A percentile compares a stretch with the other conserved stretches of the same genome.
These are phyloP conservation scores for Dendrobium huoshanense DNA, from an alignment of 106 monocot genomes.

Conservation along the genomic window DNA sequence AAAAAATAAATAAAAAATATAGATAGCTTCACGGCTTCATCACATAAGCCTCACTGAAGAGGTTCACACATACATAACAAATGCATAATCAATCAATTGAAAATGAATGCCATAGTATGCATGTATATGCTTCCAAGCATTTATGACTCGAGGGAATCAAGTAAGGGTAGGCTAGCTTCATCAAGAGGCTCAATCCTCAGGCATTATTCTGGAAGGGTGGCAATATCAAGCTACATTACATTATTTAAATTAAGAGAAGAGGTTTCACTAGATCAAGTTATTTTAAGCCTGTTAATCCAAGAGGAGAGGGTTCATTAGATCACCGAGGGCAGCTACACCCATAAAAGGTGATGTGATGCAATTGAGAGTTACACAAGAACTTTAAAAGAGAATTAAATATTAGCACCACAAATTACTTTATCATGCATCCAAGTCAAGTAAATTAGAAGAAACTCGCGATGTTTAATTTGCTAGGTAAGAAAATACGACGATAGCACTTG, in stretches of 20 bases:
- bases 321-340: neutral
- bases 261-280: neutral
- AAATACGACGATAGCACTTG: too few relatives aligned
- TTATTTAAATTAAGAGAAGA: neutral
- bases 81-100: too few relatives aligned
- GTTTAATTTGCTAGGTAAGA: too few relatives aligned
- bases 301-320: neutral
- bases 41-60: conserved; percentile 22
- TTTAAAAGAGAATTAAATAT: too few relatives aligned
- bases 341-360: too few relatives aligned
- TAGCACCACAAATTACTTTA: too few relatives aligned
- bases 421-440: too few relatives aligned
- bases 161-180: too few relatives aligned
- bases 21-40: too few relatives aligned
- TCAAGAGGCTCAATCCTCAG: neutral
- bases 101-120: neutral
- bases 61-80: conserved; percentile 10
- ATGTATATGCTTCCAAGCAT: neutral
- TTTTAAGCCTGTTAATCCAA: neutral
- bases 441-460: too few relatives aligned
- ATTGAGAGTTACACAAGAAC: too few relatives aligned
- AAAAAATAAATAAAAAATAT: too few relatives aligned
- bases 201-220: neutral
- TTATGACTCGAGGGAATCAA: neutral
- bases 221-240: neutral